phyloP scores from a whole-genome alignment of 1,284 basidiomycete species.

The Serendipita sp. region DNA sequence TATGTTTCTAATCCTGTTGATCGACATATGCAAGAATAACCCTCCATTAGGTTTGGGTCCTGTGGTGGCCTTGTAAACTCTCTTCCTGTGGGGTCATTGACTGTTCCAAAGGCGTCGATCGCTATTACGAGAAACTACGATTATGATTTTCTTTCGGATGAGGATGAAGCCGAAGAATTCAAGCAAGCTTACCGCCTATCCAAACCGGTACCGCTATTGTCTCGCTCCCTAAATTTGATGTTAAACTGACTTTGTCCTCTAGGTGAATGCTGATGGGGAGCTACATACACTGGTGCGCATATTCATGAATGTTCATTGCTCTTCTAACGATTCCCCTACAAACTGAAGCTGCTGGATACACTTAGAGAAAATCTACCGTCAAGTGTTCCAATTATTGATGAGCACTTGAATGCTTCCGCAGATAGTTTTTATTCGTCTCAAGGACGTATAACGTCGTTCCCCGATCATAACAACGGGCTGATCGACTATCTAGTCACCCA shows the following conservation, averaged over 20 bases:
- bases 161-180: constrained; percentile 15
- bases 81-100: constrained; percentile 56
- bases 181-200: constrained; percentile 50
- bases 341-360: constrained; percentile 32
- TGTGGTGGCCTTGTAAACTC: constrained; percentile 58
- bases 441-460: constrained; percentile 65
- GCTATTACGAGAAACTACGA: constrained; percentile 63
- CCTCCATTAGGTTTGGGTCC: constrained; percentile 46
- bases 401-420: constrained; percentile 54
- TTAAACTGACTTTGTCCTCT: constrained; percentile 9
- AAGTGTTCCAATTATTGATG: constrained; percentile 29
- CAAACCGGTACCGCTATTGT: constrained; percentile 37
- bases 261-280: constrained; percentile 41
- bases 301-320: constrained; percentile 1
- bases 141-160: constrained; percentile 45
- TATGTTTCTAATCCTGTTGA: constrained; percentile 20
- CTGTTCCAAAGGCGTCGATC: constrained; percentile 54
- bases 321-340: background rate
- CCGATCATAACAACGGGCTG: constrained; percentile 55
- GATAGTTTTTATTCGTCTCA: constrained; percentile 81
- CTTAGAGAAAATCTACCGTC: constrained; percentile 32
- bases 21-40: no score
- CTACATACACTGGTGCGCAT: constrained; percentile 34
- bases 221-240: constrained; percentile 7
- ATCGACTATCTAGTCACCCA: constrained; percentile 42